Base-by-base conservation (phyloP, 106 monocot genomes). In the Narthecium ossifragum region DNA sequence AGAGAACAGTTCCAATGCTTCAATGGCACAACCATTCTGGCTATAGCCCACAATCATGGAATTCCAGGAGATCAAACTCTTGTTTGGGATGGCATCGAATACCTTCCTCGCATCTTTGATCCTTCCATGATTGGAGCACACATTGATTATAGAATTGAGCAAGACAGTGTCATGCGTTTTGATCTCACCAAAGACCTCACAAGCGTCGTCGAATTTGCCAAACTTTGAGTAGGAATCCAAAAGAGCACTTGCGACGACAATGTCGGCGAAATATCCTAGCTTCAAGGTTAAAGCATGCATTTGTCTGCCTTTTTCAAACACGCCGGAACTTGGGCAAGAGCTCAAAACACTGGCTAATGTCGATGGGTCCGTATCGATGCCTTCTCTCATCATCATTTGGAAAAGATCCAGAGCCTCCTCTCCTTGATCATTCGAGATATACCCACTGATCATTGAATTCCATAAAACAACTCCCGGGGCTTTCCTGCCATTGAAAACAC, bases 11-110 rank as follows among this genome's bases (percentile, higher is more conserved):
- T 69, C 64, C 27, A 86, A 24, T 69, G 86, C 76, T 61, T 77
- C 60, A 7, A 47, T 12, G 6, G 74, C 51, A 66, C 31, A 68
- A 26, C 75, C 82, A 62, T 86, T 92, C 54, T 83, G 85, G 59
- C 62, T 83, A 31, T 80, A 83, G 3, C 79, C 82, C 15, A 83
- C 83, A 26, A 92, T 60, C 86, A 92, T 92, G 3, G 86, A 83
- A 59, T 92, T 92, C 91, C 91, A 92, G 34, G 91, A 83, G 57
- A 92, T 86, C 45, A 74, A n/a, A 41, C 52, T 76, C 57, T 75
- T 82, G n/a, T 36, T 34, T 5, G 62, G 28, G 43, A 86, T 92
- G 53, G 30, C 40, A 20, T 77, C 69, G 38, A 83, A 92, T 1
- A 92, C 10, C 34, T 9, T 29, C 38, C 66, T 71, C 8, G 91